Evolutionary conservation across 176 grass and related monocot species (phyloP), one percentile per base, ranked within the genome.

Genomic region (Triticum dicoccoides): DNA sequence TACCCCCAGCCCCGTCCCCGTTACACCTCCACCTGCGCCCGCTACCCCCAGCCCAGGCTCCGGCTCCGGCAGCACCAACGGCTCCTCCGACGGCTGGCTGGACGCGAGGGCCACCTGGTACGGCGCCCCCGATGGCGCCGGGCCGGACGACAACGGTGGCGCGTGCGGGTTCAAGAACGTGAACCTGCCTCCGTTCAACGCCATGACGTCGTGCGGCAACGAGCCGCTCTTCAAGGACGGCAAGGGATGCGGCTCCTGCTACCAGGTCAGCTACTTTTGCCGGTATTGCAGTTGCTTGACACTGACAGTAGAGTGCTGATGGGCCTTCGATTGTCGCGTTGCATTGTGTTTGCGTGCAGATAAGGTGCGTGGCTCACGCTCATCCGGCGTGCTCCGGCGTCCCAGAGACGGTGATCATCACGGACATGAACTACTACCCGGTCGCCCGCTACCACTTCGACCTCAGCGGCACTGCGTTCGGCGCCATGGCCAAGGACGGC

Each of bases 391-490:
- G 85, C 89, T 91, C 89, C 68, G 89, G 89, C 42, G 27, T 54
- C 17, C 75, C 89, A 59, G 49, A 79, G 68, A 87, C 85, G 30
- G 34, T 91, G 20, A 45, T 76, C 13, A 87, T 91, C 67, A 87
- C 89, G n/a, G 89, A 91, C 89, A 87, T 87, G 85, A 87, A 87
- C 85, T 87, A 87, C 69, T 87, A 81, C 68, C 85, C 78, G 3
- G 78, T 87, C 0, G 77, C 85, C 68, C 61, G 44, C 38, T 82
- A 51, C 88, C 88, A 90, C 88, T 86, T 90, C 64, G 88, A 90
- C 88, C 84, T 90, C 2, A 90, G 84, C 72, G 88, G 88, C 61
- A 90, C 88, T 5, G 75, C 84, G 15, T 90, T 90, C 72, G 88
- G 88, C 5, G 0, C 79, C 73, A 70, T 90, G 83, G 84, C 88